Conservation (phyloP, 202 grass and related monocot genomes). For the Schoenoplectus triqueter region DNA sequence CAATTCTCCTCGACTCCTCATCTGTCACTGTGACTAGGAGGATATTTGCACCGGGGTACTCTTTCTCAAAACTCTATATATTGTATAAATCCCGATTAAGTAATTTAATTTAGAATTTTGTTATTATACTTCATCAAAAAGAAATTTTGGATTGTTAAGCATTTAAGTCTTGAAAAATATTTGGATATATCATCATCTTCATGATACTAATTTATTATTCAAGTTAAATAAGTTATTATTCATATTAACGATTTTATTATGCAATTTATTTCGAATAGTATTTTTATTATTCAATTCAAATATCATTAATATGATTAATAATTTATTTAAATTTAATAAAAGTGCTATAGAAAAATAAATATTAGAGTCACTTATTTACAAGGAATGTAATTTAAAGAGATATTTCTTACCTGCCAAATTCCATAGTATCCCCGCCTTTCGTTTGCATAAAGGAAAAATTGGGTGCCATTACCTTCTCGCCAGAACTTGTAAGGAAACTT, state of each 20-base stretch:
- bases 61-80: constrained; percentile 58
- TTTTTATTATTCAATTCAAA: too few species aligned
- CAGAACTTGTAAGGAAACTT: constrained; percentile 61
- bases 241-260: too few species aligned
- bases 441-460: constrained; percentile 69
- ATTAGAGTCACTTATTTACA: neutral
- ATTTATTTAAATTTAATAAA: too few species aligned
- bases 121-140: too few species aligned
- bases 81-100: neutral
- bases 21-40: constrained; percentile 70
- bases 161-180: too few species aligned
- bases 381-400: neutral
- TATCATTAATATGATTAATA: too few species aligned
- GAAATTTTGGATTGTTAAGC: too few species aligned
- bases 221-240: too few species aligned
- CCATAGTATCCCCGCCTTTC: constrained; percentile 63
- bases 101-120: neutral
- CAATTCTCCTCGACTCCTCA: constrained; percentile 64
- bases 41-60: constrained; percentile 60
- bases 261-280: too few species aligned
- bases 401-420: constrained; percentile 54
- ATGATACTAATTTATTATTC: too few species aligned
- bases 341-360: too few species aligned
- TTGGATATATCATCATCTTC: too few species aligned
- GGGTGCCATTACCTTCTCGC: constrained; percentile 50